Evolutionary conservation across 495 filamentous ascomycete species (phyloP), one percentile per base, ranked within the genome.

Genomic region (Letharia lupina): DNA sequence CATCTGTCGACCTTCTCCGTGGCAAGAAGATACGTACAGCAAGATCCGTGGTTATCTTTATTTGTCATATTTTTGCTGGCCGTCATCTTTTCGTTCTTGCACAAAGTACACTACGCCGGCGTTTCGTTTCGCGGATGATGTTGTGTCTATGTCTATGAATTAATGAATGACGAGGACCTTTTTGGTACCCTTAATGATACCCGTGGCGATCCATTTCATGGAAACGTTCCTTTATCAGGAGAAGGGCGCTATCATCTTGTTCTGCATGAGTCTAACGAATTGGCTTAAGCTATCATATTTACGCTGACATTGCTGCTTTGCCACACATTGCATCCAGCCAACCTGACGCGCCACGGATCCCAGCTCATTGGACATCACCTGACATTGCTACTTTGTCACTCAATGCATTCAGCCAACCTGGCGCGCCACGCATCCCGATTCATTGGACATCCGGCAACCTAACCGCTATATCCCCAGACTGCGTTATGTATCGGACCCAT

Each of bases 401-500:
- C n/a, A n/a, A n/a, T n/a, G n/a, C n/a, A n/a, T n/a, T n/a, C n/a
- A n/a, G n/a, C n/a, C n/a, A n/a, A n/a, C n/a, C n/a, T n/a, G n/a
- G n/a, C 20, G 28, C n/a, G 50, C 39, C 63, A 64, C 33, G 33
- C 48, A 40, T 35, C 57, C 20, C 28, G 20, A 11, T 70, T 87
- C 79, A 89, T 80, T 88, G 84, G 66, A 89, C 89, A 75, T 96
- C 93, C 40, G 93, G 93, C 73, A 97, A 82, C 64, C 93, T 83
- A 66, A 97, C 92, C 16, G 93, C 91, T 74, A 97, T 97, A 70
- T 97, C 93, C 63, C 93, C 93, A 11, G 90, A 94, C 76, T 96
- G 93, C 59, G 93, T 97, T 72, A 99, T 99, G 77, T 99, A 99
- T 70, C 94, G 84, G 20, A 99, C 94, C 94, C 94, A 99, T 28